phyloP scores from a whole-genome alignment of 2,329 filamentous ascomycete genomes.

The Xylariaceae sp. region DNA sequence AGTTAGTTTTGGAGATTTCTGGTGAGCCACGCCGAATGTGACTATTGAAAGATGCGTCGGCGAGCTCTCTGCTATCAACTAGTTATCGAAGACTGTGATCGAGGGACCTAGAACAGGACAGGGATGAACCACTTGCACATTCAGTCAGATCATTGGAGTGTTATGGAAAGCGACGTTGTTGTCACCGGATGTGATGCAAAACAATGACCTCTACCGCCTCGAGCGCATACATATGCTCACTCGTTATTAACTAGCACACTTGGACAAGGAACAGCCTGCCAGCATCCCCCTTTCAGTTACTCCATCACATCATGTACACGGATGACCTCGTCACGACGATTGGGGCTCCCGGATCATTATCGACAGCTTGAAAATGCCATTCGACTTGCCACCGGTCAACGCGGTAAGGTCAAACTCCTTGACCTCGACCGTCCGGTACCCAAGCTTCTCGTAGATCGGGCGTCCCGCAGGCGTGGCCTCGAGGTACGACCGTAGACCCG shows the following conservation, averaged over 20 bases:
- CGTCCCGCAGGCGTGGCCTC: slow-evolving; percentile 47
- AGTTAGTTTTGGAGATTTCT: neutral
- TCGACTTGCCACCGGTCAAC: slow-evolving; percentile 25
- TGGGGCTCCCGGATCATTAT: slow-evolving; percentile 43
- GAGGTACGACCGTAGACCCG: slow-evolving; percentile 44
- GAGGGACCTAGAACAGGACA: neutral
- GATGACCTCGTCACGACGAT: neutral
- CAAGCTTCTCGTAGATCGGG: slow-evolving; percentile 47
- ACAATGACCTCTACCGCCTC: neutral
- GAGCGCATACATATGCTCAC: neutral
- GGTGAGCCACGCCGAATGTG: slow-evolving; percentile 3
- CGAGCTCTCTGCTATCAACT: neutral
- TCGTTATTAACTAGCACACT: no score
- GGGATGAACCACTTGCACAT: neutral
- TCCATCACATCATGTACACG: neutral
- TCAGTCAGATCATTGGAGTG: slow-evolving; percentile 1
- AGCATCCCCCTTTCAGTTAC: no score
- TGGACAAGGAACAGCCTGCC: no score
- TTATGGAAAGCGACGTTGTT: neutral
- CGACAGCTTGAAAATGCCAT: slow-evolving; percentile 30
- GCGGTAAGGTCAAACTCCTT: slow-evolving; percentile 36
- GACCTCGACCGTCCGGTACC: slow-evolving; percentile 46
- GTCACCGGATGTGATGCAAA: slow-evolving; percentile 8
- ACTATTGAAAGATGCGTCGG: neutral
- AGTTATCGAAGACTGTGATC: neutral